phyloP scores from a whole-genome alignment of 2,329 filamentous ascomycete genomes.

The Penicillium freii region DNA sequence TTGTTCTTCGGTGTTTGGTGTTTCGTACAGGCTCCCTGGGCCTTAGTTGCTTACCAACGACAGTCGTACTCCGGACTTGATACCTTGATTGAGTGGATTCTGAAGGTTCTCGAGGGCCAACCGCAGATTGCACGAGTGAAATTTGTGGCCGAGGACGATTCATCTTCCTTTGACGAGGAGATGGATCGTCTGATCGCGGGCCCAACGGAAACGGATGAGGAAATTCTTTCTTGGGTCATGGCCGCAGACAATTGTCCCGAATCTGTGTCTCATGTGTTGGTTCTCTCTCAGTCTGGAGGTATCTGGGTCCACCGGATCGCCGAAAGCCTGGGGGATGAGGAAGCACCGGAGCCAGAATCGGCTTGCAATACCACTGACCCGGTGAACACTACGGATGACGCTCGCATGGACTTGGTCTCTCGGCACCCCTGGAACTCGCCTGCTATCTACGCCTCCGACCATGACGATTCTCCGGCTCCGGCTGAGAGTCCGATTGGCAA shows the following conservation, averaged over 20 bases:
- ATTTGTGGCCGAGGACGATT: neutral
- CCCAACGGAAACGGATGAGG: neutral
- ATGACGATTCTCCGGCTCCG: neutral
- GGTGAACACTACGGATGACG: neutral
- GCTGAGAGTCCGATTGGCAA: neutral
- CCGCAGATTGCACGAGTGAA: slow-evolving; percentile 5
- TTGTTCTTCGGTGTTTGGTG: neutral
- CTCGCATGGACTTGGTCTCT: neutral
- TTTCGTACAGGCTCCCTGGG: neutral
- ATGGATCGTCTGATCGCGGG: slow-evolving; percentile 2
- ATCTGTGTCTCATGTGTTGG: neutral
- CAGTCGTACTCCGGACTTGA: neutral
- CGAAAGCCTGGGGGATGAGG: neutral
- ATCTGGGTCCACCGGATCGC: slow-evolving; percentile 1
- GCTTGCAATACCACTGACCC: neutral
- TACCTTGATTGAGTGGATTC: neutral
- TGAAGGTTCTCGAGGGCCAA: neutral
- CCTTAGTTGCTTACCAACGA: neutral
- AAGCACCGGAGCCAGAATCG: neutral
- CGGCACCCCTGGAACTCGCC: neutral
- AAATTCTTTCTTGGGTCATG: neutral
- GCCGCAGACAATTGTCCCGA: neutral
- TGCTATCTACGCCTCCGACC: neutral
- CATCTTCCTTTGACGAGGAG: neutral
- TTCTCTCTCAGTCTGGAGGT: neutral